Percentiles rank a stretch among this genome's conserved stretches.
phyloP scores from a whole-genome alignment of 164 flowering plant species.

The Umbilicus rupestris region DNA sequence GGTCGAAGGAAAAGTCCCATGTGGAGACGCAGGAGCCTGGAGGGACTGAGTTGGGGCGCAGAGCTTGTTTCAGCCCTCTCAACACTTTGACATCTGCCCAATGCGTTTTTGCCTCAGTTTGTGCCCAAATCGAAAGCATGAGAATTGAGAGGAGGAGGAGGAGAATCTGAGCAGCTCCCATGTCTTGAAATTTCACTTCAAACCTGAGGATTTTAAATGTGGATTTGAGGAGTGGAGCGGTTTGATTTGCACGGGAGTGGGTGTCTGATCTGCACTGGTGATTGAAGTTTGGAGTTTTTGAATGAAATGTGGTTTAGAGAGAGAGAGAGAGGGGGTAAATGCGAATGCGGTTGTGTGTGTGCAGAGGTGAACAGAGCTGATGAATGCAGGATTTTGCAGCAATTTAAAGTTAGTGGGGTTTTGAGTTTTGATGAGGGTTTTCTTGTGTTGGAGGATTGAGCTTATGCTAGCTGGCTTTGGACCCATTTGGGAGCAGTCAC shows the following conservation, averaged over 20 bases:
- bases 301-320: background rate
- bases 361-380: background rate
- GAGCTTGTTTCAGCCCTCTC: slow-evolving; percentile 20
- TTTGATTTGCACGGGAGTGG: slow-evolving; percentile 1
- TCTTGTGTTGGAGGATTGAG: background rate
- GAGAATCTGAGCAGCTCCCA: background rate
- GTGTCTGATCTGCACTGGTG: background rate
- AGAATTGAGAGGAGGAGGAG: background rate
- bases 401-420: background rate
- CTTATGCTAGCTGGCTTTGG: slow-evolving; percentile 1
- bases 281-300: background rate
- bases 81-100: slow-evolving; percentile 22
- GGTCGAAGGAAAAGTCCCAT: slow-evolving; percentile 54
- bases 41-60: slow-evolving; percentile 21
- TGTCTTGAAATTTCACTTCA: background rate
- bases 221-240: background rate
- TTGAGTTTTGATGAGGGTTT: background rate
- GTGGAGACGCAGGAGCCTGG: slow-evolving; percentile 41
- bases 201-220: background rate
- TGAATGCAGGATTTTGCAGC: background rate
- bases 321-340: background rate
- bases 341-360: background rate
- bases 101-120: slow-evolving; percentile 25
- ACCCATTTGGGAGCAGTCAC: background rate
- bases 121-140: background rate